Evolutionary conservation across 2,329 filamentous ascomycete genomes (phyloP).

Genomic region (Fusarium sp.): DNA sequence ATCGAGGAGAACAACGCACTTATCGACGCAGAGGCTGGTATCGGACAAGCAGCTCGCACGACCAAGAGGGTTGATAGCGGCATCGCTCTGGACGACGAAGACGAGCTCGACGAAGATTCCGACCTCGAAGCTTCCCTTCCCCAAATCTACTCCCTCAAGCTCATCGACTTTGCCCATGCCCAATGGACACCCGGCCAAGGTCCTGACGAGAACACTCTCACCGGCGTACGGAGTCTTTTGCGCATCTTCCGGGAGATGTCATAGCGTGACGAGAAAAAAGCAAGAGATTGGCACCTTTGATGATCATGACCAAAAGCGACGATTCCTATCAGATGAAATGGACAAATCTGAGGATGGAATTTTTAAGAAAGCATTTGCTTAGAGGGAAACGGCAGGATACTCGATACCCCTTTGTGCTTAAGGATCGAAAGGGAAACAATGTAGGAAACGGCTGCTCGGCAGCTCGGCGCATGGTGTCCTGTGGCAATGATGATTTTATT

Average conservation of each 20-base stretch:
- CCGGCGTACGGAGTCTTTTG: slow-evolving; percentile 77
- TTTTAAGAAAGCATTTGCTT: slow-evolving; percentile 37
- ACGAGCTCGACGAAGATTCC: slow-evolving; percentile 63
- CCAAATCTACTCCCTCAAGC: slow-evolving; percentile 80
- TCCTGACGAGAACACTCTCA: slow-evolving; percentile 84
- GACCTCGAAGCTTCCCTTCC: slow-evolving; percentile 61
- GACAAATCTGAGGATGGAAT: slow-evolving; percentile 14
- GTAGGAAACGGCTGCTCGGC: slow-evolving; percentile 39
- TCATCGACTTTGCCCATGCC: slow-evolving; percentile 98
- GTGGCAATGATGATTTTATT: slow-evolving; percentile 30
- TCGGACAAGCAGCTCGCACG: slow-evolving; percentile 49
- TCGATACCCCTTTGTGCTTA: slow-evolving; percentile 45
- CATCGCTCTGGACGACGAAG: slow-evolving; percentile 61
- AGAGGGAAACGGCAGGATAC: slow-evolving; percentile 38
- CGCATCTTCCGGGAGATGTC: slow-evolving; percentile 77
- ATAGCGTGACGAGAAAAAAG: slow-evolving; percentile 37
- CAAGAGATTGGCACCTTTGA: slow-evolving; percentile 29
- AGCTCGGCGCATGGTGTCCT: slow-evolving; percentile 36
- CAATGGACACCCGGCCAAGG: slow-evolving; percentile 83
- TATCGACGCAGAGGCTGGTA: slow-evolving; percentile 64
- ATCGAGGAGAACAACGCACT: slow-evolving; percentile 66
- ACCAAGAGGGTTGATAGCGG: slow-evolving; percentile 66
- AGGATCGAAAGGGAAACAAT: slow-evolving; percentile 37
- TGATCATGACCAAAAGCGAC: slow-evolving; percentile 35
- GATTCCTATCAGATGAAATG: slow-evolving; percentile 7